Conservation (phyloP, 2,329 filamentous ascomycete species). For the Incumbomyces delicatus region DNA sequence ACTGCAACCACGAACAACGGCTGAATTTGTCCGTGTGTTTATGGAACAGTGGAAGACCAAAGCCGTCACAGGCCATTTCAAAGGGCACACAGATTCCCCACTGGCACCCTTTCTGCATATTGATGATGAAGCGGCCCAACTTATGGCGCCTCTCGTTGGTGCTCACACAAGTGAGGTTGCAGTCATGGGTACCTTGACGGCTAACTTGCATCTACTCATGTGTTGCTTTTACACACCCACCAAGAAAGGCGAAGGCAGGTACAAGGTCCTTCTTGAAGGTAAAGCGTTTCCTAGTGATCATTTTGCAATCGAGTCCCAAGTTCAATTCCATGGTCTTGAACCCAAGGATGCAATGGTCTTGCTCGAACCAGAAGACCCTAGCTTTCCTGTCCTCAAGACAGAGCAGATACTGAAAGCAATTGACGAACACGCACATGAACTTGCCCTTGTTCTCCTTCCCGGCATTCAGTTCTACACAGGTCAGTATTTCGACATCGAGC, state of each 20-base stretch:
- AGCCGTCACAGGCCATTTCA: slow-evolving; percentile 77
- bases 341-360: slow-evolving; percentile 61
- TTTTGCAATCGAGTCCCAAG: slow-evolving; percentile 75
- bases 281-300: slow-evolving; percentile 85
- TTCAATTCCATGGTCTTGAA: slow-evolving; percentile 58
- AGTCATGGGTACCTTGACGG: slow-evolving; percentile 79
- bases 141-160: slow-evolving; percentile 66
- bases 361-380: slow-evolving; percentile 50
- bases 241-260: slow-evolving; percentile 36
- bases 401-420: slow-evolving; percentile 63
- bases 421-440: slow-evolving; percentile 60
- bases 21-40: slow-evolving; percentile 58
- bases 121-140: slow-evolving; percentile 60
- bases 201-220: slow-evolving; percentile 73
- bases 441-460: slow-evolving; percentile 69
- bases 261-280: slow-evolving; percentile 81
- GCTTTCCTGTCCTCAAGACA: slow-evolving; percentile 54
- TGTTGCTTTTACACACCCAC: slow-evolving; percentile 72
- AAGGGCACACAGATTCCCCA: slow-evolving; percentile 54
- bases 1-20: slow-evolving; percentile 63
- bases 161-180: slow-evolving; percentile 64
- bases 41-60: slow-evolving; percentile 76
- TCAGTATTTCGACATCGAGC: slow-evolving; percentile 72
- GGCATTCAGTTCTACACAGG: slow-evolving; percentile 90
- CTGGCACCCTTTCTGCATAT: slow-evolving; percentile 67